A percentile compares a stretch with the other conserved stretches of the same genome.
phyloP scores from a whole-genome alignment of 2,329 filamentous ascomycete species.

The Fulvia fulva region DNA sequence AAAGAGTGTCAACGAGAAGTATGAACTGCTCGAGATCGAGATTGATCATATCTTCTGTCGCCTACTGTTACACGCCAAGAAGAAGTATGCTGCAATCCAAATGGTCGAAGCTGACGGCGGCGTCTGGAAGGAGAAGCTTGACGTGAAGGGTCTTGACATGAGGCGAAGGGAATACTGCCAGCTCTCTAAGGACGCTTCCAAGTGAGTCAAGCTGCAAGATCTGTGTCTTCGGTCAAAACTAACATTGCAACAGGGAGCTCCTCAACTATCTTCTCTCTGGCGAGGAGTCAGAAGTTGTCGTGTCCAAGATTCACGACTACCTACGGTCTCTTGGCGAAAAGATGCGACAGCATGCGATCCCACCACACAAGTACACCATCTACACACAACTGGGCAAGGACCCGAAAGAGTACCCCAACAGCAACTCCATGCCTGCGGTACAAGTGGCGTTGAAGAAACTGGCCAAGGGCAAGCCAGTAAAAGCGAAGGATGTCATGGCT shows the following conservation, averaged over 20 bases:
- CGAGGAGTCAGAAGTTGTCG: slow-evolving; percentile 81
- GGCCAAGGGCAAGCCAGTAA: slow-evolving; percentile 78
- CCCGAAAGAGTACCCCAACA: slow-evolving; percentile 90
- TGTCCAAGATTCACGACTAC: slow-evolving; percentile 90
- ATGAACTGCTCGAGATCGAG: slow-evolving; percentile 90
- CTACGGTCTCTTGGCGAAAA: slow-evolving; percentile 76
- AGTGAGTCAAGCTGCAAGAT: slow-evolving; percentile 33
- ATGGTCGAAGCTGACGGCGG: slow-evolving; percentile 77
- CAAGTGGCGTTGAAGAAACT: slow-evolving; percentile 90
- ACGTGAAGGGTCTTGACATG: slow-evolving; percentile 98
- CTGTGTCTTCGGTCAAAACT: slow-evolving; percentile 3
- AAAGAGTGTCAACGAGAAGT: slow-evolving; percentile 87
- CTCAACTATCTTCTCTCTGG: slow-evolving; percentile 94
- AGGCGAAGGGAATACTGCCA: slow-evolving; percentile 94
- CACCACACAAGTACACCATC: slow-evolving; percentile 88
- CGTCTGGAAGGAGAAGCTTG: slow-evolving; percentile 88
- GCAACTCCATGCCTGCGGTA: slow-evolving; percentile 91
- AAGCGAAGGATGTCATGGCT: slow-evolving; percentile 91
- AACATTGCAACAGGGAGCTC: slow-evolving; percentile 54
- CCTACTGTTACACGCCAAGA: slow-evolving; percentile 92
- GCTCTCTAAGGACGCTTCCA: slow-evolving; percentile 90
- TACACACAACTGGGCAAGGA: slow-evolving; percentile 95
- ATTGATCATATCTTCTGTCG: slow-evolving; percentile 97
- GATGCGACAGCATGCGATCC: slow-evolving; percentile 77
- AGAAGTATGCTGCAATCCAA: slow-evolving; percentile 98